Evolutionary conservation across 768 basidiomycete species (phyloP), one percentile per base, ranked within the genome.

Genomic region (Termitomyces heimii): DNA sequence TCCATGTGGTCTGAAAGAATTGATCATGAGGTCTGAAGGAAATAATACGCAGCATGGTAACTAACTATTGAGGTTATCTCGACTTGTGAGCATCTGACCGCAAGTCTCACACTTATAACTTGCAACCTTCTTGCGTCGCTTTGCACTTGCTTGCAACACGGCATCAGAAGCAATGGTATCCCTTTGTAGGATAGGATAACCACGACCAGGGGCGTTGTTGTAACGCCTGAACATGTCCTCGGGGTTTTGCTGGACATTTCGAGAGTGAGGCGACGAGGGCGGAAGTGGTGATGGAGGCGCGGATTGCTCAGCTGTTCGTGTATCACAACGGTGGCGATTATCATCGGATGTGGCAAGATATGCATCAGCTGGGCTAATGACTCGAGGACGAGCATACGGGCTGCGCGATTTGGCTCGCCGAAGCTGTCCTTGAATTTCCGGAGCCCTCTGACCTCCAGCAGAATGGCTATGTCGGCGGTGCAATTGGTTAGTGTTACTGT

Each of bases 91-190:
- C 40, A 39, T 29, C 53, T 63, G 57, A n/a, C 45, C 44, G 18
- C 62, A 63, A 20, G 29, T 51, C 4, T 3, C 0, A 44, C 62
- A 63, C 16, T 53, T 0, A 42, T 58, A 57, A 1, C 1, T 35
- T 10, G 62, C 39, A 26, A 0, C 13, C 58, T 63, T 63, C 32
- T 58, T 63, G 14, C 62, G 60, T 28, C 62, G 60, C 42, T 53
- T 59, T 28, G 48, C 60, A 34, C 60, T 61, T 20, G 62, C 62
- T 29, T 52, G 53, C n/a, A 63, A 43, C 20, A 63, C 62, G 9
- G 62, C 62, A 3, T 59, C 60, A 4, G 63, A 64, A 13, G 63
- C 63, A 29, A 64, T 64, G 5, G 57, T 61, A 0, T 64, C 63
- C 50, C 62, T 56, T 24, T 57, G 60, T 22, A 59, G 20, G 1